These are phyloP conservation scores for Pseudonitzschia multiseries DNA, from an alignment of 108 stramenopile species.

Conservation along the genomic window DNA sequence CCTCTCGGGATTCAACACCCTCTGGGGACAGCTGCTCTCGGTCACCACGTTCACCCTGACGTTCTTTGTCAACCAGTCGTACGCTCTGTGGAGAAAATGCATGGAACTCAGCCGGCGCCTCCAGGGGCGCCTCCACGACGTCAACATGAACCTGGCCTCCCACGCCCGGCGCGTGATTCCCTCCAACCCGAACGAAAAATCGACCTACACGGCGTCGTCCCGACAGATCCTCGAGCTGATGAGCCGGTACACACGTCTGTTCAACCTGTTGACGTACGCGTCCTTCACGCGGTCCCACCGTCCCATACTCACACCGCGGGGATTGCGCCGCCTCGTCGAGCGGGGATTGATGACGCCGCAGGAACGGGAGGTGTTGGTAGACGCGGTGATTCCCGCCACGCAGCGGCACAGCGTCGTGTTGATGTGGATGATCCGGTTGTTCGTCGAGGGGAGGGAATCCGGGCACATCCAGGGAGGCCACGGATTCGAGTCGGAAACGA, in stretches of 20 bases:
- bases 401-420: conserved; percentile 87
- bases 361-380: conserved; percentile 68
- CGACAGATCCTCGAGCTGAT: conserved; percentile 73
- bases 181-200: conserved; percentile 53
- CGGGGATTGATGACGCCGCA: conserved; percentile 78
- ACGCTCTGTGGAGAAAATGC: conserved; percentile 87
- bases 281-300: conserved; percentile 88
- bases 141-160: conserved; percentile 82
- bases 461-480: conserved; percentile 80
- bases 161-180: conserved; percentile 71
- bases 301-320: conserved; percentile 82
- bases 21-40: conserved; percentile 82
- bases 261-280: conserved; percentile 87
- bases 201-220: conserved; percentile 70
- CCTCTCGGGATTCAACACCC: conserved; percentile 64
- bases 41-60: conserved; percentile 90
- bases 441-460: conserved; percentile 71
- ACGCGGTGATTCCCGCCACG: conserved; percentile 79
- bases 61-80: conserved; percentile 90
- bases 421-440: conserved; percentile 82
- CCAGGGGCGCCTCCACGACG: conserved; percentile 87
- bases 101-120: conserved; percentile 73
- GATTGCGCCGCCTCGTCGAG: conserved; percentile 84
- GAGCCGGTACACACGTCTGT: conserved; percentile 80
- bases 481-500: conserved; percentile 81